Evolutionary conservation across 345 rosid genomes (phyloP), one percentile per base, ranked within the genome.

Genomic region (Eucalyptus globulus): DNA sequence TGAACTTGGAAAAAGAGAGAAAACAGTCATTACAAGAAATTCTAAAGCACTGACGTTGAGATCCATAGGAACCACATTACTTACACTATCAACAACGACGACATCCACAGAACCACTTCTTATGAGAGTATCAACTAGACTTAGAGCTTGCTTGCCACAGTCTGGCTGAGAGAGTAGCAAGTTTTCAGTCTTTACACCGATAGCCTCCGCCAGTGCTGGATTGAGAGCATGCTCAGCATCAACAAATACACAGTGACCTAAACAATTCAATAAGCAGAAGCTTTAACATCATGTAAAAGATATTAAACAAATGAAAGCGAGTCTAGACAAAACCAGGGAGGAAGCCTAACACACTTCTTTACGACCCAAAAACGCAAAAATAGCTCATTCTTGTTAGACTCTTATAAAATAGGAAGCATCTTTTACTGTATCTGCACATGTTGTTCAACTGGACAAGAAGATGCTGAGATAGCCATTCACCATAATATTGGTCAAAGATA

Each of bases 171-270:
- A 96, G 51, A 98, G 95, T 92, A 98, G 99, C 87, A 98, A 95
- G 89, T 96, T 96, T 90, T 96, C 95, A 14, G 99, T 98, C 89
- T 95, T 95, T 83, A 96, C 99, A 51, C 99, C 99, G 53, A 97
- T 96, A 87, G 97, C 91, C 91, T 96, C 90, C 51, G 99, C 99
- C 24, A 97, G 89, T 54, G 97, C 92, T 67, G 99, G 93, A 91
- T 98, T 98, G 93, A 98, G 99, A 88, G 99, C 99, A 95, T 98
- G 99, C 94, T 98, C 99, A 22, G 99, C 99, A 89, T 98, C 99
- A 44, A 98, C 95, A 91, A 96, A 98, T 88, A 94, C 98, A 92
- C 99, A 98, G n/a, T 94, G 95, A 91, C 97, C 99, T 97, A 92
- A 90, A 88, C 37, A 89, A 56, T 69, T 62, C 5, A 67, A 87